Evolutionary conservation across 495 filamentous ascomycete genomes (phyloP).

Genomic region (Hypoxylon subgilvum): DNA sequence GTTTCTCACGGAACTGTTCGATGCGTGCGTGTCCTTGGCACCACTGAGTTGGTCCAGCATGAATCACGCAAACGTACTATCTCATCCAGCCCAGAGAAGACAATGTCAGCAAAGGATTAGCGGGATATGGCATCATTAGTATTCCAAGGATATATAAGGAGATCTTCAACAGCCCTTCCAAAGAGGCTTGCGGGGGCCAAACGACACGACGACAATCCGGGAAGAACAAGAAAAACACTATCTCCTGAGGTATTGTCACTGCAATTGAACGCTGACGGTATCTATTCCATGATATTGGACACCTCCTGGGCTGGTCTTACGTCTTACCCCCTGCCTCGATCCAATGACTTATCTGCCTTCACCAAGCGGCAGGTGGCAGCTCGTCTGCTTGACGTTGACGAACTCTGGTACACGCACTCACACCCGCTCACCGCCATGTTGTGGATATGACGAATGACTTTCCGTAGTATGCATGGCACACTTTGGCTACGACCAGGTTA

Average conservation of each 20-base stretch:
- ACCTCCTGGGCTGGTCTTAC: constrained; percentile 15
- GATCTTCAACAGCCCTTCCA: constrained; percentile 13
- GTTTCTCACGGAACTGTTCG: constrained; percentile 1
- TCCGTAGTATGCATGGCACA: constrained; percentile 41
- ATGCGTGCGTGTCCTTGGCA: background rate
- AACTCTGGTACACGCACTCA: constrained; percentile 24
- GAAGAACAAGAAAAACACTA: background rate
- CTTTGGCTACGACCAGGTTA: constrained; percentile 44
- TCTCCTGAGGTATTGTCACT: constrained; percentile 3
- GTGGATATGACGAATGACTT: constrained; percentile 21
- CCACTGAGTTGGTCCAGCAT: background rate
- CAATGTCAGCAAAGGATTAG: constrained; percentile 3
- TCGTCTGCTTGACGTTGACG: constrained; percentile 24
- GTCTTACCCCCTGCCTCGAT: constrained; percentile 3
- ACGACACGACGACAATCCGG: background rate
- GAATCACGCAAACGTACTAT: background rate
- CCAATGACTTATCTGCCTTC: constrained; percentile 20
- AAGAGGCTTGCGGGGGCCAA: constrained; percentile 1
- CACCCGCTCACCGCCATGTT: constrained; percentile 26
- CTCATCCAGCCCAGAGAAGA: background rate
- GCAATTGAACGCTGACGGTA: background rate
- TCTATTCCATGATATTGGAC: background rate
- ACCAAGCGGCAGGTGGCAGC: constrained; percentile 30
- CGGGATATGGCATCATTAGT: background rate
- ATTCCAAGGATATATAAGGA: constrained; percentile 19